Evolutionary conservation across 305 asterid genomes (phyloP), one percentile per base, ranked within the genome.

Genomic region (Rubia peregrina): DNA sequence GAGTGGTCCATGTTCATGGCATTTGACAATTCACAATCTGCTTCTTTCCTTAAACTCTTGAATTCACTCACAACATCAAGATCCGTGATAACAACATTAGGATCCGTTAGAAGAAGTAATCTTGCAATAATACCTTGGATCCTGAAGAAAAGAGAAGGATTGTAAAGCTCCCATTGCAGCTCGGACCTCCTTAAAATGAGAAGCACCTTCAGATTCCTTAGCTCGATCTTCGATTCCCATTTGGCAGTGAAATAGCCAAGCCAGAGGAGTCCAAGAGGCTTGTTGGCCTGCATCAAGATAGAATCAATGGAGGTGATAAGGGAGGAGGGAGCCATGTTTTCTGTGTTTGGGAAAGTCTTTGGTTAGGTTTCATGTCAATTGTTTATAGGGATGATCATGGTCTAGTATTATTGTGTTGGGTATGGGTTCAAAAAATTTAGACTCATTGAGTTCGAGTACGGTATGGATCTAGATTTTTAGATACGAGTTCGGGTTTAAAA

Each of bases 261-360:
- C 26, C 1, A 1, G 1, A 24, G 1, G n/a, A n/a, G n/a, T n/a
- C 1, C 26, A 0, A 1, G 1, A 1, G 26, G 1, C 1, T 1
- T 1, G 1, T 24, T 24, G 26, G 26, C 1, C 26, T 1, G 55
- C 19, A 48, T 48, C 14, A 48, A 2, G 55, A 48, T 17, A 13
- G 55, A 48, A 14, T 48, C 19, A 2, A 48, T 48, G 6, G n/a
- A 12, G 55, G 55, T 4, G 17, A 48, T 48, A 3, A 48, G 55
- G 14, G 19, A 14, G 14, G 55, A 48, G n/a, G 55, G 7, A 0
- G 3, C 30, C 19, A 4, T 48, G 8, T 42, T 42, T 9, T 6
- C 10, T 9, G 9, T 6, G 0, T 6, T 42, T 42, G 46, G 5
- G n/a, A 48, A 30, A 30, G 36, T 30, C 36, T 12, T 6, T 17